Base-by-base conservation (phyloP, 2,329 filamentous ascomycete species). In the Pseudocercospora fuligena region DNA sequence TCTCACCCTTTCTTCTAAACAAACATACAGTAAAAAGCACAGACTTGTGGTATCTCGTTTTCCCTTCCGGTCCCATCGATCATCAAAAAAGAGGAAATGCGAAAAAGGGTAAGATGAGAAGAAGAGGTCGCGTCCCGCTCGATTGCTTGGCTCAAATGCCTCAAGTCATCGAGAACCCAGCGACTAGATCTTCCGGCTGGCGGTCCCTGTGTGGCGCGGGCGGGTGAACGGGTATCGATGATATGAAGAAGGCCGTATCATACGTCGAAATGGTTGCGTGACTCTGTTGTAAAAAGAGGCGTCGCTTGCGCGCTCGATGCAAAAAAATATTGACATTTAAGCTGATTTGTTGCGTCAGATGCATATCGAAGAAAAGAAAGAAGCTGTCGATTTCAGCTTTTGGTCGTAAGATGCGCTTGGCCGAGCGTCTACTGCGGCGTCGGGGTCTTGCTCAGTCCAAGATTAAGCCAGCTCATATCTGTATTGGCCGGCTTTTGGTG, bases 401-500 rank as follows among this genome's bases (percentile, higher is more conserved):
- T 2, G 19, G 60, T 36, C 49, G 19, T 49, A 29, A 43, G 43
- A 23, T 57, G 61, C n/a, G 36, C 47, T 29, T 29, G 51, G 27
- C 31, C 29, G 54, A 33, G 16, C 29, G 25, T 40, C 56, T 40
- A 58, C 31, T 43, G 40, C 40, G 40, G 40, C 40, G 51, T 31
- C 19, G 57, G 57, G 12, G 60, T 61, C 43, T 59, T 67, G 51
- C 54, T 61, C 47, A 69, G 61, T 88, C 71, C 72, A 27, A 93
- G 83, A 74, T 93, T 93, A 69, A 94, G 80, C 91, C 91, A 94
- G 79, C 90, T 92, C 89, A 93, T 92, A 77, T 93, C 91, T 36
- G 64, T 70, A 47, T 70, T 69, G 57, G 59, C 57, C 2, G 72
- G 56, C 60, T 70, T 65, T 57, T 85, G 82, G 78, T 80, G 83